Evolutionary conservation across 768 basidiomycete species (phyloP).

Genomic region (Pleurotus tuber-regium): DNA sequence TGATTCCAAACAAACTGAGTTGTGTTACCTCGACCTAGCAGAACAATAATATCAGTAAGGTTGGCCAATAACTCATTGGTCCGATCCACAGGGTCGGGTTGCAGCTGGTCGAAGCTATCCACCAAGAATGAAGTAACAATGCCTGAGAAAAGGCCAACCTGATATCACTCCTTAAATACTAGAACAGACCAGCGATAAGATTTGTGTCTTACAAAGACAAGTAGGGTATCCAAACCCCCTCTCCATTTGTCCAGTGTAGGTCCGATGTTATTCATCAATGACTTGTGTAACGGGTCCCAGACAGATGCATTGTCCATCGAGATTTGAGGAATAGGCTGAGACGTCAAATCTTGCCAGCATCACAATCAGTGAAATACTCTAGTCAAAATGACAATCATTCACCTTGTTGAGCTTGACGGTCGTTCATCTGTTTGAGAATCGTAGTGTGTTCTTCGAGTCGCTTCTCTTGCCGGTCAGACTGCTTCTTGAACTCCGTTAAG

Average conservation of each 20-base stretch:
- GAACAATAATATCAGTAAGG: neutral
- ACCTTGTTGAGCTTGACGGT: neutral
- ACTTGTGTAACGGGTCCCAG: slow-evolving; percentile 14
- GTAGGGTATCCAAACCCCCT: slow-evolving; percentile 14
- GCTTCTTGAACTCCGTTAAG: neutral
- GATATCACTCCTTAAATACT: no score
- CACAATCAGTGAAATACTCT: neutral
- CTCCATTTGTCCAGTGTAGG: slow-evolving; percentile 16
- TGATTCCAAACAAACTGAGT: neutral
- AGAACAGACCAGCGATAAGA: neutral
- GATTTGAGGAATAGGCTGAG: neutral
- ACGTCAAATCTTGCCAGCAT: neutral
- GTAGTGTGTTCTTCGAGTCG: neutral
- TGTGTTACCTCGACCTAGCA: neutral
- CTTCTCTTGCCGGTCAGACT: neutral
- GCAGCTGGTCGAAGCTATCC: neutral
- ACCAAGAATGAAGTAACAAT: slow-evolving; percentile 3
- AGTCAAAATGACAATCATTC: neutral
- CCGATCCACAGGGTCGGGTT: neutral
- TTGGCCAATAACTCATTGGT: neutral
- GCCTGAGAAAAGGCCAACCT: neutral
- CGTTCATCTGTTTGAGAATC: neutral
- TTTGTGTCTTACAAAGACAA: slow-evolving; percentile 12
- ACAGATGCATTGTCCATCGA: slow-evolving; percentile 4
- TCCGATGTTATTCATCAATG: slow-evolving; percentile 11